phyloP scores from a whole-genome alignment of 495 filamentous ascomycete genomes.

The Penicillium pancosmium region DNA sequence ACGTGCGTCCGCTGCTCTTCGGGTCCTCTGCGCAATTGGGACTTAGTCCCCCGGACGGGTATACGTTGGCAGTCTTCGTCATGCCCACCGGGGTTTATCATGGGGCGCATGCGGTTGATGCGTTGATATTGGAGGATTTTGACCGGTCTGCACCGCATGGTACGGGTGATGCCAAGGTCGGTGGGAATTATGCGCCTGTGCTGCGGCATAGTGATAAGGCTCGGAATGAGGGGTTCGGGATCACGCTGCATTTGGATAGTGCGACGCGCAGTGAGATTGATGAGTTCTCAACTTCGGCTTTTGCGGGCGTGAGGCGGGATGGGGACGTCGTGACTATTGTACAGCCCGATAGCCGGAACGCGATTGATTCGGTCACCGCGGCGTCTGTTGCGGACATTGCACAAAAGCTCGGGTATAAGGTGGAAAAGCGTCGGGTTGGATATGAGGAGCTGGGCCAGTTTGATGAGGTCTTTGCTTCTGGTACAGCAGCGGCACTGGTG shows the following conservation, averaged over 20 bases:
- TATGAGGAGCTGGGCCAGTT: slow-evolving; percentile 80
- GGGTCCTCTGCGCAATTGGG: slow-evolving; percentile 80
- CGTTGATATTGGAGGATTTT: slow-evolving; percentile 71
- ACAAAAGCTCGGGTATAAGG: slow-evolving; percentile 64
- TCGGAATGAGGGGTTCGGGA: slow-evolving; percentile 71
- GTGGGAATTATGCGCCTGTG: slow-evolving; percentile 70
- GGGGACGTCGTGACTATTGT: slow-evolving; percentile 65
- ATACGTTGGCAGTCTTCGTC: slow-evolving; percentile 82
- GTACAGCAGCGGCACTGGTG: slow-evolving; percentile 89
- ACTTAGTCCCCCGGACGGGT: slow-evolving; percentile 81
- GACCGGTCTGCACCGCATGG: slow-evolving; percentile 59
- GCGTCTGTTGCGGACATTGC: slow-evolving; percentile 71
- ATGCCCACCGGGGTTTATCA: slow-evolving; percentile 90
- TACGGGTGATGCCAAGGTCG: slow-evolving; percentile 57
- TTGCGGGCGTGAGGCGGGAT: slow-evolving; percentile 70
- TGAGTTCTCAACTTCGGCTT: slow-evolving; percentile 87
- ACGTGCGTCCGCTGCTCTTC: slow-evolving; percentile 85
- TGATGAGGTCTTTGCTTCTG: slow-evolving; percentile 85
- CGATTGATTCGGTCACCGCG: slow-evolving; percentile 82
- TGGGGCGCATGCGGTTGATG: slow-evolving; percentile 77
- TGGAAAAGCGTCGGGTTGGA: slow-evolving; percentile 55
- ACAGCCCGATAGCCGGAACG: slow-evolving; percentile 76
- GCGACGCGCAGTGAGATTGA: slow-evolving; percentile 77
- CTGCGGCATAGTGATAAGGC: slow-evolving; percentile 78
- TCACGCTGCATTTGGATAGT: slow-evolving; percentile 87